Percentiles rank a stretch among this genome's conserved stretches.
Evolutionary conservation across 2,329 filamentous ascomycete species (phyloP).

Genomic region (Lasiodiplodia sp.): DNA sequence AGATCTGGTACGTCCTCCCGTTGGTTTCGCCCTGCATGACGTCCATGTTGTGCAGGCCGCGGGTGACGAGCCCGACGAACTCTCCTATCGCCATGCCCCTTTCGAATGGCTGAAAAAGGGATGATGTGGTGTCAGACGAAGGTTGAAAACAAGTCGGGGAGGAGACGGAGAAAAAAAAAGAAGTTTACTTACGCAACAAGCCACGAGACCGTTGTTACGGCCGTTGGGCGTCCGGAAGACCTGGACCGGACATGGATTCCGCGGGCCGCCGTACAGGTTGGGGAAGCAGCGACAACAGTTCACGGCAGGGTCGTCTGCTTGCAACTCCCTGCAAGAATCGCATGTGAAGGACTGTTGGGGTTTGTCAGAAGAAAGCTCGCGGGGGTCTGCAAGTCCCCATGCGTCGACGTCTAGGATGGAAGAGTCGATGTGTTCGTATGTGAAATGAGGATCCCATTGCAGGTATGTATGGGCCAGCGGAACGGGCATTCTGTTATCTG

Average conservation of each 20-base stretch:
- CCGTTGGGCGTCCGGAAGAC: slow-evolving; percentile 61
- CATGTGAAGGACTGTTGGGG: slow-evolving; percentile 50
- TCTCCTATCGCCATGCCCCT: slow-evolving; percentile 62
- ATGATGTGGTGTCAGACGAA: background rate
- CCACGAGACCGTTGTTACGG: slow-evolving; percentile 62
- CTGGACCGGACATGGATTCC: slow-evolving; percentile 56
- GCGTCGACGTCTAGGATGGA: slow-evolving; percentile 57
- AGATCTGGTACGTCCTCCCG: slow-evolving; percentile 65
- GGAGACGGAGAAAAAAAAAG: background rate
- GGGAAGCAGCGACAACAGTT: slow-evolving; percentile 64
- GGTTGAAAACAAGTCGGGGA: too few relatives aligned
- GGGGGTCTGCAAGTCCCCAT: slow-evolving; percentile 61
- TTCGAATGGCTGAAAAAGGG: slow-evolving; percentile 51
- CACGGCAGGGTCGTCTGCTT: slow-evolving; percentile 57
- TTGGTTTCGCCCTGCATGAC: slow-evolving; percentile 61
- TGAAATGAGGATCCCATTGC: slow-evolving; percentile 56
- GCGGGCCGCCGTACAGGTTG: slow-evolving; percentile 57
- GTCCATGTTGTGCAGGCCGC: slow-evolving; percentile 59
- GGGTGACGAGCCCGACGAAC: slow-evolving; percentile 63
- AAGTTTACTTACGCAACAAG: slow-evolving; percentile 41
- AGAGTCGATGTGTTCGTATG: slow-evolving; percentile 59
- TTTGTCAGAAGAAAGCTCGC: slow-evolving; percentile 39
- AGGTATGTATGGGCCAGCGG: slow-evolving; percentile 57
- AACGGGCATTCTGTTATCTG: slow-evolving; percentile 52
- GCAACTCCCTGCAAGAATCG: slow-evolving; percentile 55